Conservation (phyloP, 805 yeast species). For the Teunomyces gatunensis region DNA sequence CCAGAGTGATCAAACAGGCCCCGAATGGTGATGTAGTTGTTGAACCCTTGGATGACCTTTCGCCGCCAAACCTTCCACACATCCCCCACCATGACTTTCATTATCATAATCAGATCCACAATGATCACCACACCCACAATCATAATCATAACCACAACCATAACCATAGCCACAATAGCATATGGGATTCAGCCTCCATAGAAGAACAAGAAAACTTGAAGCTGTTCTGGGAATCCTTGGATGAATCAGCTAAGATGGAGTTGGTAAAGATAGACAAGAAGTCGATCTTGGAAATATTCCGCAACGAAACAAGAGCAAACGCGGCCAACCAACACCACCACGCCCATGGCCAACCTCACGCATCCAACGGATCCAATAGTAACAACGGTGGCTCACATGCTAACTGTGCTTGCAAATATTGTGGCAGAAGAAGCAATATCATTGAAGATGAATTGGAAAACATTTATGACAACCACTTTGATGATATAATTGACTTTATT, state of each 20-base stretch:
- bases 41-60: slow-evolving; percentile 47
- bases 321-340: slow-evolving; percentile 5
- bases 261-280: slow-evolving; percentile 67
- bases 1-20: slow-evolving; percentile 67
- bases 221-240: slow-evolving; percentile 65
- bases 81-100: slow-evolving; percentile 6
- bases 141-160: slow-evolving; percentile 4
- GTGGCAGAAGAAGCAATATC: slow-evolving; percentile 70
- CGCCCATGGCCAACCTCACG: slow-evolving; percentile 37
- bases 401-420: slow-evolving; percentile 67
- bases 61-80: slow-evolving; percentile 5
- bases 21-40: slow-evolving; percentile 78
- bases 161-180: slow-evolving; percentile 16
- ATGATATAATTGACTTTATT: slow-evolving; percentile 37
- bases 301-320: slow-evolving; percentile 33
- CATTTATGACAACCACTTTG: slow-evolving; percentile 67
- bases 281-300: slow-evolving; percentile 63
- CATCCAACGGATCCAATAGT: slow-evolving; percentile 8
- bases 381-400: slow-evolving; percentile 7
- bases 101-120: slow-evolving; percentile 9
- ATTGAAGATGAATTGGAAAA: slow-evolving; percentile 75
- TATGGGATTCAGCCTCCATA: slow-evolving; percentile 47
- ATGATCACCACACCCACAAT: neutral
- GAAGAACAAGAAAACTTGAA: slow-evolving; percentile 54
- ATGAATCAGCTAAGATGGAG: slow-evolving; percentile 56